Evolutionary conservation across 2,329 filamentous ascomycete genomes (phyloP).

Genomic region (Trichophyton equinum): DNA sequence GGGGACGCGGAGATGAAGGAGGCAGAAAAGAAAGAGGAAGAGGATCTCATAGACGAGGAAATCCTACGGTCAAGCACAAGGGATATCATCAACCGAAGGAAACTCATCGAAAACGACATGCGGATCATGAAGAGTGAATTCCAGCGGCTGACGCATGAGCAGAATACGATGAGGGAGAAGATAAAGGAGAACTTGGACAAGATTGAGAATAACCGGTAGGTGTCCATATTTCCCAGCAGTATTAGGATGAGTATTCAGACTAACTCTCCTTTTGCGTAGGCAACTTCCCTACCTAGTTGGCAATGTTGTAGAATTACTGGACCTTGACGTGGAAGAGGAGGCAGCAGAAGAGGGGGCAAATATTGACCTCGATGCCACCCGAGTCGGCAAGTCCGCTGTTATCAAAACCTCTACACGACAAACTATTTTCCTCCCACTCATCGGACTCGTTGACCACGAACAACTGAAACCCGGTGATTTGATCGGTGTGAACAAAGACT

Average conservation of each 20-base stretch:
- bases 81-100: constrained; percentile 82
- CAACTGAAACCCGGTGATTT: constrained; percentile 90
- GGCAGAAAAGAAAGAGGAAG: constrained; percentile 52
- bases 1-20: constrained; percentile 89
- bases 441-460: constrained; percentile 90
- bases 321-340: constrained; percentile 90
- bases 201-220: constrained; percentile 95
- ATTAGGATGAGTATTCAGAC: constrained; percentile 6
- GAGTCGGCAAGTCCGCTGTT: constrained; percentile 94
- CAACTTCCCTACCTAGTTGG: constrained; percentile 97
- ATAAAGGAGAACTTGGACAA: constrained; percentile 99
- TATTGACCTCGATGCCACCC: constrained; percentile 91
- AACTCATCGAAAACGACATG: constrained; percentile 91
- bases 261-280: constrained; percentile 35
- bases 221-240: constrained; percentile 3
- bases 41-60: constrained; percentile 81
- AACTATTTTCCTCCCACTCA: constrained; percentile 95
- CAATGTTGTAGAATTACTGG: constrained; percentile 93
- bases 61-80: constrained; percentile 85
- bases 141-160: constrained; percentile 87
- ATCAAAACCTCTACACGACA: constrained; percentile 99
- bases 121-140: constrained; percentile 98
- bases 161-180: constrained; percentile 91
- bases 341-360: constrained; percentile 96
- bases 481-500: constrained; percentile 98